Conservation (phyloP, 192 early-diverging fungal genomes). For the Coemansia sp. region DNA sequence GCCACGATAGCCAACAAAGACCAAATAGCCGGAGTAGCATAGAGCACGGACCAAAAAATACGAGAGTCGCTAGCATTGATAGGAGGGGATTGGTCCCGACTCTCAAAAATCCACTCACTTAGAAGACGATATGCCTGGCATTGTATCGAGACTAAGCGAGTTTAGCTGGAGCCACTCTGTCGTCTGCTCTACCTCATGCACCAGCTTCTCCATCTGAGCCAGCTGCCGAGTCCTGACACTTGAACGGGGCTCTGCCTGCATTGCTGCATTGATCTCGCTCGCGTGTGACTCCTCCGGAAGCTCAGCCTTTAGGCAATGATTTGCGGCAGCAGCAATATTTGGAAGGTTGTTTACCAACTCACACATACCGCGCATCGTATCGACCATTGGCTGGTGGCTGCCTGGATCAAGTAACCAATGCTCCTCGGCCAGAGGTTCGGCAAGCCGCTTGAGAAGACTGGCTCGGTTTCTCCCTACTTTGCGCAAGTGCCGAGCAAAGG, state of each 20-base stretch:
- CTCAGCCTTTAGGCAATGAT: slow-evolving; percentile 15
- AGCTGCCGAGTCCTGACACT: slow-evolving; percentile 18
- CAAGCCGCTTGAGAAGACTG: slow-evolving; percentile 27
- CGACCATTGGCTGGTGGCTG: slow-evolving; percentile 43
- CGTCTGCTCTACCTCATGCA: slow-evolving; percentile 39
- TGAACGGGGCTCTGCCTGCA: neutral
- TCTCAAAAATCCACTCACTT: slow-evolving; percentile 91
- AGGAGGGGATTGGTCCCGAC: slow-evolving; percentile 65
- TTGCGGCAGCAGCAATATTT: slow-evolving; percentile 27
- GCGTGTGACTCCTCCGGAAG: neutral
- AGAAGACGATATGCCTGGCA: neutral
- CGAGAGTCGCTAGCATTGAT: slow-evolving; percentile 85
- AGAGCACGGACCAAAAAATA: slow-evolving; percentile 94
- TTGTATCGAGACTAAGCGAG: slow-evolving; percentile 4
- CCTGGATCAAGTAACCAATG: slow-evolving; percentile 46
- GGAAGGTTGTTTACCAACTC: slow-evolving; percentile 33
- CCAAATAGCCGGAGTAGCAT: slow-evolving; percentile 83
- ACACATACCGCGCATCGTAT: slow-evolving; percentile 34
- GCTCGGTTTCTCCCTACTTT: slow-evolving; percentile 29
- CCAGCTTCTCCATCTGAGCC: slow-evolving; percentile 42
- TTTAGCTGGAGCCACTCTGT: slow-evolving; percentile 17
- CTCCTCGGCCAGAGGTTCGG: slow-evolving; percentile 45
- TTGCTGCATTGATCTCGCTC: neutral
- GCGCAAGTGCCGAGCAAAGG: slow-evolving; percentile 38
- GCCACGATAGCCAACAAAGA: slow-evolving; percentile 70